Base-by-base conservation (phyloP, 2,329 filamentous ascomycete genomes). In the Ceratocystis variospora region DNA sequence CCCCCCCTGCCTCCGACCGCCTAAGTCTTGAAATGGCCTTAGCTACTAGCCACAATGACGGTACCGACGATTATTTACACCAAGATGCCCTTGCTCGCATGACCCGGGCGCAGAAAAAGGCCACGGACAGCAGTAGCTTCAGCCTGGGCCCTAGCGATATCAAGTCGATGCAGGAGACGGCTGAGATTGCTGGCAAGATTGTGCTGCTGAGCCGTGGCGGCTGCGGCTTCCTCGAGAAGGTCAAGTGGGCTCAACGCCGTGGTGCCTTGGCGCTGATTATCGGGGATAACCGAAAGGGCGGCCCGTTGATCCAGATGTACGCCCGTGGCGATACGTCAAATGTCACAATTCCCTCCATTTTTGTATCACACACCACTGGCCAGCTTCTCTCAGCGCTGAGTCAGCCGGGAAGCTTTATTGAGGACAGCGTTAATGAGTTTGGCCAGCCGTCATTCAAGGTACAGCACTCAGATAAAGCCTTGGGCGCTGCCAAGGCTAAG, bases 251-350 rank as follows among this genome's bases (percentile, higher is more conserved):
- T 12, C 94, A 99, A 75, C 83, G 91, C 68, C 84, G 94, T 72
- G 94, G 94, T 28, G 94, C 88, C 22, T 82, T 91, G 68, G 94
- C 90, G 45, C 79, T 99, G 68, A 95, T 99, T 70, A 92, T 99
- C 2, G 94, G 94, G 31, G 94, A 99, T 74, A 89, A 96, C 74
- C 87, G 89, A 67, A 88, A 89, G 68, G 93, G 93, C 57, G 92
- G 91, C 3, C 88, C 88, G 45, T 78, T 99, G 68, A 89, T 97
- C 63, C 94, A 95, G 71, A 99, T 99, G 94, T 97, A 96, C 75
- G 94, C 94, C n/a, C 86, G 89, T 72, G 94, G 93, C 46, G 92
- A 97, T 73, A 96, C 93, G 2, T 95, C 92, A 44, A 96, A 96
- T 72, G 84, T 97, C 70, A 90, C 90, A 0, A 96, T 99, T 65